Conservation (phyloP, 805 yeast genomes). For the Candida manassasensis region DNA sequence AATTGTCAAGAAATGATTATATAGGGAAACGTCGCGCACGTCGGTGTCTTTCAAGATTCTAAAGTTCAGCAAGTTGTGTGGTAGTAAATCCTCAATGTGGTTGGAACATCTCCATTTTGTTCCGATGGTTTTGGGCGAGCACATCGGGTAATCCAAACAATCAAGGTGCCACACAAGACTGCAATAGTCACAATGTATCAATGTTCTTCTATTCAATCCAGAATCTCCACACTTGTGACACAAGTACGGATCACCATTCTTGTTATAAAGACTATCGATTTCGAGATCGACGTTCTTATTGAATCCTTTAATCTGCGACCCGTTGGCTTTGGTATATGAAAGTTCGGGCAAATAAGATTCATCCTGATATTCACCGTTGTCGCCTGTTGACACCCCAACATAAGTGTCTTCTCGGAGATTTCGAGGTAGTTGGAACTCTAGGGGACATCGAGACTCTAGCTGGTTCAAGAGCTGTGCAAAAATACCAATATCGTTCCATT, state of each 20-base stretch:
- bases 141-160: slow-evolving; percentile 73
- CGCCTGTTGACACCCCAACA: slow-evolving; percentile 64
- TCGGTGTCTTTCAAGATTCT: slow-evolving; percentile 50
- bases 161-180: slow-evolving; percentile 83
- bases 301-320: slow-evolving; percentile 30
- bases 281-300: slow-evolving; percentile 49
- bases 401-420: slow-evolving; percentile 61
- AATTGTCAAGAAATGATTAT: slow-evolving; percentile 28
- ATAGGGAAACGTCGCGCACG: slow-evolving; percentile 48
- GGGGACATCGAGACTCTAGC: slow-evolving; percentile 47
- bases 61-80: slow-evolving; percentile 28
- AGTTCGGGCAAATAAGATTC: slow-evolving; percentile 44
- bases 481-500: slow-evolving; percentile 41
- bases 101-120: slow-evolving; percentile 90
- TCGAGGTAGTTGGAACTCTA: slow-evolving; percentile 53
- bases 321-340: slow-evolving; percentile 30
- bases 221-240: slow-evolving; percentile 77
- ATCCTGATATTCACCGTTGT: slow-evolving; percentile 68
- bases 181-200: slow-evolving; percentile 81
- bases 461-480: slow-evolving; percentile 62
- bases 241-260: slow-evolving; percentile 59
- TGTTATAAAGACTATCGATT: slow-evolving; percentile 62
- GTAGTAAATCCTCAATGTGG: slow-evolving; percentile 56
- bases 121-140: slow-evolving; percentile 68
- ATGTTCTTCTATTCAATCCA: slow-evolving; percentile 52